A percentile compares a stretch with the other conserved stretches of the same genome.
These are phyloP conservation scores for Dothiorella sarmentorum DNA, from an alignment of 2,329 filamentous ascomycete genomes.

Conservation along the genomic window DNA sequence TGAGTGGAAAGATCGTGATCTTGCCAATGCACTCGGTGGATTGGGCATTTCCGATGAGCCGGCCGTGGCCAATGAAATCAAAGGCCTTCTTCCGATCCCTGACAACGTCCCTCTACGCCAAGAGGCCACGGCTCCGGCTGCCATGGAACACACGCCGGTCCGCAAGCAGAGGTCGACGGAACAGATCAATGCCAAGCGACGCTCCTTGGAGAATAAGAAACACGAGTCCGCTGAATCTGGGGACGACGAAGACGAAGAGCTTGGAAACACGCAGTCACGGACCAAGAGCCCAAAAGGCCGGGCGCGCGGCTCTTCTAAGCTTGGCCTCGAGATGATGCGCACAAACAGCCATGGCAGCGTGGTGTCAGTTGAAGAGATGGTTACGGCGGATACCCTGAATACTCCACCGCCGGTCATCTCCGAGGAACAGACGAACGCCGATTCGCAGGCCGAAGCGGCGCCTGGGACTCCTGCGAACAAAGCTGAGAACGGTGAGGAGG, in stretches of 20 bases:
- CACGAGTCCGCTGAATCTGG: slow-evolving; percentile 80
- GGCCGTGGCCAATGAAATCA: slow-evolving; percentile 28
- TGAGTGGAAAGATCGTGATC: slow-evolving; percentile 68
- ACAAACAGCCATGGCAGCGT: slow-evolving; percentile 89
- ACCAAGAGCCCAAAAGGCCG: slow-evolving; percentile 50
- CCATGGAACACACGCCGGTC: slow-evolving; percentile 48
- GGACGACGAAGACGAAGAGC: slow-evolving; percentile 91
- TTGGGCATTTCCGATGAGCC: slow-evolving; percentile 70
- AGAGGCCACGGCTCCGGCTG: slow-evolving; percentile 56
- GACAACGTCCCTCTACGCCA: slow-evolving; percentile 35
- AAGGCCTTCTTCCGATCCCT: slow-evolving; percentile 27
- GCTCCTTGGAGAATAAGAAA: slow-evolving; percentile 68
- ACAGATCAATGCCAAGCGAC: slow-evolving; percentile 69
- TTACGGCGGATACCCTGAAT: slow-evolving; percentile 31
- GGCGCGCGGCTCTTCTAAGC: slow-evolving; percentile 63
- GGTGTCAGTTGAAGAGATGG: slow-evolving; percentile 47
- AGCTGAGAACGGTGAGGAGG: not conserved
- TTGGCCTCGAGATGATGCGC: slow-evolving; percentile 96
- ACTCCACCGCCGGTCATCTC: slow-evolving; percentile 41
- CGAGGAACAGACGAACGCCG: slow-evolving; percentile 36
- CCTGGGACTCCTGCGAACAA: not conserved
- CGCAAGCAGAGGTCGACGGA: slow-evolving; percentile 68
- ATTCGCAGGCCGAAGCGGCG: slow-evolving; percentile 25
- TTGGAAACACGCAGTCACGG: slow-evolving; percentile 57
- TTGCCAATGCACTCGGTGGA: slow-evolving; percentile 54